Evolutionary conservation across 192 early-diverging fungal species (phyloP), one percentile per base, ranked within the genome.

Genomic region (Coemansia sp.): DNA sequence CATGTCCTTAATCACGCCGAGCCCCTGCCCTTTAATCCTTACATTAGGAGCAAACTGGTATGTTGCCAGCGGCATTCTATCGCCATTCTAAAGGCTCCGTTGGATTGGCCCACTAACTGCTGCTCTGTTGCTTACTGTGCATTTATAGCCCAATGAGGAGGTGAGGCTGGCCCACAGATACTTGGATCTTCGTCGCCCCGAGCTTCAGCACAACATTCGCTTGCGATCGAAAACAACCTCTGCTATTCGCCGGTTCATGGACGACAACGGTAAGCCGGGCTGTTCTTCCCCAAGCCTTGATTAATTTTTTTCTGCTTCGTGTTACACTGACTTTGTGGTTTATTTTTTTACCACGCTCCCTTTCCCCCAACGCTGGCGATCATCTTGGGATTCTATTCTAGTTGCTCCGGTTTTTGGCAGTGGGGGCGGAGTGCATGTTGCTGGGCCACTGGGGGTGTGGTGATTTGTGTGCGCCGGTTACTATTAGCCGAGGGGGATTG

Each of bases 161-260:
- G 71, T 85, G 2, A 82, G 94, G 21, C 71, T 94, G 3, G 85
- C 84, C 38, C 84, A 94, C 70, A 82, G 95, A 18, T 90, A 91
- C 37, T 65, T 95, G 11, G 95, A 95, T 76, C 77, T 97, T 57
- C 87, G 95, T 10, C 83, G 92, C n/a, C 73, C 85, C 18, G 72
- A 74, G 50, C 84, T 97, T 13, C 93, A 95, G 64, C 68, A 75
- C 39, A 94, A 94, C 62, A 72, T 97, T 43, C 86, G 89, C 18
- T 62, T 73, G 20, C 85, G 95, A 20, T 91, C 93, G 25, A 42
- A 79, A 26, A 81, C 88, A 16, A 85, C 89, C 12, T 87, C 85
- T 71, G 81, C 83, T 8, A 79, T 93, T 23, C 85, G 93, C 36
- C 81, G 89, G 55, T 91, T 87, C 61, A 86, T 97, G 23, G 52